Conservation (phyloP, 73 alveolate species). For the Tetrahymena borealis region DNA sequence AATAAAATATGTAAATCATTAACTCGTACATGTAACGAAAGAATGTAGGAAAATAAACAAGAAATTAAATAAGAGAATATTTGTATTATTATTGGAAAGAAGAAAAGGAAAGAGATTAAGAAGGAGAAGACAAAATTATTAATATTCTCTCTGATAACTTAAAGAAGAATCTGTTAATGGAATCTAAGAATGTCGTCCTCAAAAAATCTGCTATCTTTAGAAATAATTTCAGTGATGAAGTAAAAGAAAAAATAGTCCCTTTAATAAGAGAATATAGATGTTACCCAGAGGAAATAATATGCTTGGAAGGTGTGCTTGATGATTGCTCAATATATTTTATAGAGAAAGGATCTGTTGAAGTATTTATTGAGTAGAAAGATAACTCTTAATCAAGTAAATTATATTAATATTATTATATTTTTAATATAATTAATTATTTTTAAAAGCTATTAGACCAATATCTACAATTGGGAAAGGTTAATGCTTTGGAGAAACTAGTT, state of each 20-base stretch:
- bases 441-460: background rate
- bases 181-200: background rate
- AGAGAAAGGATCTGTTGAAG: background rate
- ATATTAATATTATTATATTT: background rate
- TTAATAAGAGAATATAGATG: background rate
- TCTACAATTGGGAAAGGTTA: background rate
- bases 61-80: background rate
- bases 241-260: background rate
- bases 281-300: background rate
- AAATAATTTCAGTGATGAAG: background rate
- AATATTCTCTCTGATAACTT: background rate
- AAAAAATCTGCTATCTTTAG: background rate
- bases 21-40: background rate
- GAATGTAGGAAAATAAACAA: background rate
- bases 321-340: background rate
- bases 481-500: background rate
- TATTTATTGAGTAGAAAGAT: background rate
- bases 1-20: background rate
- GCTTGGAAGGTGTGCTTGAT: background rate
- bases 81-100: background rate
- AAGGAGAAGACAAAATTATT: background rate
- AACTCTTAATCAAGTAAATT: background rate
- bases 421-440: background rate
- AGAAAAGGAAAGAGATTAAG: background rate
- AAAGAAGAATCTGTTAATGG: background rate